A percentile compares a stretch with the other conserved stretches of the same genome.
Evolutionary conservation across 208 protist species (phyloP).

Genomic region (Acanthamoeba triangularis): DNA sequence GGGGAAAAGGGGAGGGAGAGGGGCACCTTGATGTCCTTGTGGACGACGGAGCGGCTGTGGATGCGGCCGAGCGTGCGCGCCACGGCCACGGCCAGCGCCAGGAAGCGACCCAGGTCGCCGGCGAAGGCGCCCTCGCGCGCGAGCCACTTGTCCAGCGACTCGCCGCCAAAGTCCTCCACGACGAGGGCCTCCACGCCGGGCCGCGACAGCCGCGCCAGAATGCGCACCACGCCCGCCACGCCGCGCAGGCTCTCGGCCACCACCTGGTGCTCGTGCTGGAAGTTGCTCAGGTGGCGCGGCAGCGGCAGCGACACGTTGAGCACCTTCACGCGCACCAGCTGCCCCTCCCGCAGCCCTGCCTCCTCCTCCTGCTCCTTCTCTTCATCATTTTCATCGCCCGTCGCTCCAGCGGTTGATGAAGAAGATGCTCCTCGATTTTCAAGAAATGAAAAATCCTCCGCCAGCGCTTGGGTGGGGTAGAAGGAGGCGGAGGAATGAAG

Average conservation of each 20-base stretch:
- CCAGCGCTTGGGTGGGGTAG: too few relatives aligned
- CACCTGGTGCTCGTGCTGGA: conserved; percentile 57
- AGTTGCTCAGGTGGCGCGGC: conserved; percentile 63
- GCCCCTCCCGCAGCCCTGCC: too few relatives aligned
- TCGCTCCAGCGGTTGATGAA: too few relatives aligned
- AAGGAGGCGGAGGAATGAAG: too few relatives aligned
- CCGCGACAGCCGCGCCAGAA: neutral
- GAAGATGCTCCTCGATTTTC: too few relatives aligned
- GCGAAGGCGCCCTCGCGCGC: neutral
- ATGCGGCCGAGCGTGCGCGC: neutral
- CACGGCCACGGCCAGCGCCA: neutral
- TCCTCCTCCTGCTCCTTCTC: too few relatives aligned
- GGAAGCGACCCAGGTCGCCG: neutral
- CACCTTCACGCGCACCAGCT: conserved; percentile 34
- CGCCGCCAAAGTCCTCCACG: conserved; percentile 64
- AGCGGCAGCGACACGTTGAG: conserved; percentile 50
- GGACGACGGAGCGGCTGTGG: conserved; percentile 22
- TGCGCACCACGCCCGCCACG: neutral
- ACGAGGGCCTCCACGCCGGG: conserved; percentile 26
- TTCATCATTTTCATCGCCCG: too few relatives aligned
- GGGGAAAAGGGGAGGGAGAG: too few relatives aligned
- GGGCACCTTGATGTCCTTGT: conserved; percentile 67
- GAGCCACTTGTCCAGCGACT: conserved; percentile 66
- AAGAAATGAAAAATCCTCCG: too few relatives aligned
- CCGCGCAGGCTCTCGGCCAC: neutral